Evolutionary conservation across 176 grass and related monocot genomes (phyloP).

Genomic region (Poa pratensis): DNA sequence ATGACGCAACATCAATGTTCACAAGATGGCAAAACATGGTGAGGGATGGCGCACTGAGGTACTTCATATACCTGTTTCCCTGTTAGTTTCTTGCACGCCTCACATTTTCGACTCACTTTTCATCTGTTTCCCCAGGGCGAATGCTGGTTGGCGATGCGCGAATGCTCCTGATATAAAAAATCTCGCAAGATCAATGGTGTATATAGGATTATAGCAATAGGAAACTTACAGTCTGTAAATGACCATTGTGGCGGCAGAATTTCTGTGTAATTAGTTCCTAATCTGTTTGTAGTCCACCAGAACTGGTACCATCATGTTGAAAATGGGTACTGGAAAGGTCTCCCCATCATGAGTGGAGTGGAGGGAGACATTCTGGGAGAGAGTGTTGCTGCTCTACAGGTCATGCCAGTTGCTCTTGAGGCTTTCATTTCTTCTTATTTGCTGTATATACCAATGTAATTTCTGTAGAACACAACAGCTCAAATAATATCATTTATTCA

Average conservation of each 20-base stretch:
- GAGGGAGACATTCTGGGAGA: constrained; percentile 4
- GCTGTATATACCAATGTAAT: constrained; percentile 21
- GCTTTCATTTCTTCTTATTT: constrained; percentile 14
- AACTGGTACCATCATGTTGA: background rate
- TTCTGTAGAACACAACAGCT: constrained; percentile 24
- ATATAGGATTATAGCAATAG: constrained; percentile 53
- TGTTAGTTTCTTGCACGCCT: background rate
- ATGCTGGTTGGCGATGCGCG: constrained; percentile 34
- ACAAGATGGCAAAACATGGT: constrained; percentile 14
- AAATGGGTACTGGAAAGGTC: background rate
- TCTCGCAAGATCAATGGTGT: constrained; percentile 43
- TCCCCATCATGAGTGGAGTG: constrained; percentile 7
- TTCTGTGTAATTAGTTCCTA: constrained; percentile 50
- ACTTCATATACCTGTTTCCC: background rate
- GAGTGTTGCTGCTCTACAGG: background rate
- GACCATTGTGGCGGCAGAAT: constrained; percentile 41
- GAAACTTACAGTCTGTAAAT: constrained; percentile 30
- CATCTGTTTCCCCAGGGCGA: constrained; percentile 54
- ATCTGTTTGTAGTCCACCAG: constrained; percentile 33
- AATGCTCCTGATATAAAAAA: constrained; percentile 34
- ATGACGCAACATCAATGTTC: background rate
- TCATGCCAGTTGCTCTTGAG: background rate
- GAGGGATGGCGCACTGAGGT: constrained; percentile 30
- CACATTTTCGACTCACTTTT: background rate
- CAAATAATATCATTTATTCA: background rate